A percentile compares a stretch with the other conserved stretches of the same genome.
Conservation (phyloP, 192 early-diverging fungal species). For the Rhizophagus prolifer region DNA sequence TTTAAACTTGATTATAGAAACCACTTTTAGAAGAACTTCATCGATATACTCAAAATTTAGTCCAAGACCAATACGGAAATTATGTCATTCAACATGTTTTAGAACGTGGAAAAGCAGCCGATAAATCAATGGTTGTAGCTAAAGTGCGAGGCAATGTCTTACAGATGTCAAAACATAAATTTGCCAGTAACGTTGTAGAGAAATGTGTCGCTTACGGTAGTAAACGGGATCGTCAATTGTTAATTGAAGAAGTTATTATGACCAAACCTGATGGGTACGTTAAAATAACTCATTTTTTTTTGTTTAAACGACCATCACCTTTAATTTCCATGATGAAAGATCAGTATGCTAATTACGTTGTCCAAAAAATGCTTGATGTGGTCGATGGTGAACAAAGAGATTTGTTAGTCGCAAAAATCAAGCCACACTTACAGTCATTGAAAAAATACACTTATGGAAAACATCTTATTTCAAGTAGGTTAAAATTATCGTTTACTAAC, state of each 20-base stretch:
- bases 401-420: constrained; percentile 85
- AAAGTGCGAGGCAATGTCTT: constrained; percentile 93
- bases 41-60: constrained; percentile 84
- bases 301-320: constrained; percentile 48
- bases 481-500: not conserved
- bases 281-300: not conserved
- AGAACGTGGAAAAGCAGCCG: constrained; percentile 85
- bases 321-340: constrained; percentile 99
- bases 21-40: constrained; percentile 94
- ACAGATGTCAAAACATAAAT: constrained; percentile 96
- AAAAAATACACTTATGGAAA: constrained; percentile 99
- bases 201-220: constrained; percentile 96
- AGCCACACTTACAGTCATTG: constrained; percentile 85
- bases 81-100: constrained; percentile 99
- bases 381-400: constrained; percentile 90
- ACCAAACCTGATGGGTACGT: constrained; percentile 79
- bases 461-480: constrained; percentile 80
- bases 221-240: constrained; percentile 75
- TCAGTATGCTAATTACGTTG: constrained; percentile 99
- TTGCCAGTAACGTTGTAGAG: constrained; percentile 98
- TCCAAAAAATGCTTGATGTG: constrained; percentile 99
- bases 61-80: constrained; percentile 99
- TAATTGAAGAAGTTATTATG: constrained; percentile 93
- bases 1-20: constrained; percentile 39
- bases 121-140: constrained; percentile 83